Conservation (phyloP, 2,329 filamentous ascomycete species). For the Penicillium frequentans region DNA sequence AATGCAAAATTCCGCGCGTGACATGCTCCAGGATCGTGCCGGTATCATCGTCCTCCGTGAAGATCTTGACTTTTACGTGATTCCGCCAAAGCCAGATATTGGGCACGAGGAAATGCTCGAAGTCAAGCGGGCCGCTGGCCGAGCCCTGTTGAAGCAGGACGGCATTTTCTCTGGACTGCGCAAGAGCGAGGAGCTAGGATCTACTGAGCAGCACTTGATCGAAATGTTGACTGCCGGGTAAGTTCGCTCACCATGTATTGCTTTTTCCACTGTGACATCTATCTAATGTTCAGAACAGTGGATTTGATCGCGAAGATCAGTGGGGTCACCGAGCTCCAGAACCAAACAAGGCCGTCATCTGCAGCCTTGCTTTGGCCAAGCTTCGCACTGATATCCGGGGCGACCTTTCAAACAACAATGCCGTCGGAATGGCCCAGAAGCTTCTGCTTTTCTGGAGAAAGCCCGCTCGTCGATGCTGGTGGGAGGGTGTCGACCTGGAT, state of each 20-base stretch:
- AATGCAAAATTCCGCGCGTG: slow-evolving; percentile 65
- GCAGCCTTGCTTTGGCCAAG: slow-evolving; percentile 88
- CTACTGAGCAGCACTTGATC: slow-evolving; percentile 96
- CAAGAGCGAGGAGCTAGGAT: slow-evolving; percentile 92
- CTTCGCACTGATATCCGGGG: slow-evolving; percentile 86
- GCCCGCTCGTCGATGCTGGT: slow-evolving; percentile 94
- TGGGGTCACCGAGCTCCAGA: slow-evolving; percentile 98
- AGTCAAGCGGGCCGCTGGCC: slow-evolving; percentile 88
- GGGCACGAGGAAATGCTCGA: slow-evolving; percentile 89
- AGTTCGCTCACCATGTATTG: slow-evolving; percentile 35
- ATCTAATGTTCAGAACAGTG: slow-evolving; percentile 55
- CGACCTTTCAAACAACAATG: slow-evolving; percentile 70
- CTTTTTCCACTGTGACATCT: neutral
- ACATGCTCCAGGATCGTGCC: slow-evolving; percentile 82
- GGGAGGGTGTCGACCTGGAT: slow-evolving; percentile 93
- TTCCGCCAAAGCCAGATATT: slow-evolving; percentile 83
- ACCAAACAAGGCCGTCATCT: slow-evolving; percentile 97
- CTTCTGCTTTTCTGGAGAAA: slow-evolving; percentile 97
- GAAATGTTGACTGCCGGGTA: slow-evolving; percentile 99
- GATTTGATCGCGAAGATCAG: slow-evolving; percentile 90
- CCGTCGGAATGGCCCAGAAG: slow-evolving; percentile 98
- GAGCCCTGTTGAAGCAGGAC: slow-evolving; percentile 80
- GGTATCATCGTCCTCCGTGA: slow-evolving; percentile 96
- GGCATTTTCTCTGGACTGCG: slow-evolving; percentile 95
- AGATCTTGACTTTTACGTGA: slow-evolving; percentile 96